These are phyloP conservation scores for Gastrolobium bilobum DNA, from an alignment of 306 rosid species.

Conservation along the genomic window DNA sequence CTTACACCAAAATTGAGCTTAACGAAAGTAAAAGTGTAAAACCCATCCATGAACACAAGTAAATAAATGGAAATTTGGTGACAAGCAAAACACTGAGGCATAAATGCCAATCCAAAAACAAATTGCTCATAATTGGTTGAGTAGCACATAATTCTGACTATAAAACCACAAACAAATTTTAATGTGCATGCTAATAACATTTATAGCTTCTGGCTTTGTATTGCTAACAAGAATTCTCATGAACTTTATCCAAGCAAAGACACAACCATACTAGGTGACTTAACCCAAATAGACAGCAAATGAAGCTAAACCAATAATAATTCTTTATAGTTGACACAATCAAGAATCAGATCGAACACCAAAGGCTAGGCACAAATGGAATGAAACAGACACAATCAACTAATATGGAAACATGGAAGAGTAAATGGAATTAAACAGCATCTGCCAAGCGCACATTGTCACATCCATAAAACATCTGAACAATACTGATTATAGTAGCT, in stretches of 20 bases:
- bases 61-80: constrained; percentile 19
- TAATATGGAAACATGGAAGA: constrained; percentile 23
- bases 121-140: constrained; percentile 14
- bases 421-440: constrained; percentile 14
- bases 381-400: constrained; percentile 20
- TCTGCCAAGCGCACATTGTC: neutral
- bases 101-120: neutral
- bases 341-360: constrained; percentile 10
- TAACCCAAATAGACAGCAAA: constrained; percentile 26
- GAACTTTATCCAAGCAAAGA: constrained; percentile 5
- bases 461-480: constrained; percentile 11
- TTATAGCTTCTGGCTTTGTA: neutral
- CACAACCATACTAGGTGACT: neutral
- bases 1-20: constrained; percentile 34
- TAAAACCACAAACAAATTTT: constrained; percentile 22
- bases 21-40: constrained; percentile 10
- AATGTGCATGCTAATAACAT: neutral
- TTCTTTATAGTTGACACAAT: neutral
- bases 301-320: constrained; percentile 2
- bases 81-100: constrained; percentile 24
- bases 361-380: constrained; percentile 28
- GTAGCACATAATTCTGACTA: constrained; percentile 24
- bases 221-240: constrained; percentile 27
- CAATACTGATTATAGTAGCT: neutral
- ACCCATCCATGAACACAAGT: constrained; percentile 18